Percentiles rank a stretch among this genome's conserved stretches.
Conservation (phyloP, 257 asterid species). For the Fraxinus excelsior region DNA sequence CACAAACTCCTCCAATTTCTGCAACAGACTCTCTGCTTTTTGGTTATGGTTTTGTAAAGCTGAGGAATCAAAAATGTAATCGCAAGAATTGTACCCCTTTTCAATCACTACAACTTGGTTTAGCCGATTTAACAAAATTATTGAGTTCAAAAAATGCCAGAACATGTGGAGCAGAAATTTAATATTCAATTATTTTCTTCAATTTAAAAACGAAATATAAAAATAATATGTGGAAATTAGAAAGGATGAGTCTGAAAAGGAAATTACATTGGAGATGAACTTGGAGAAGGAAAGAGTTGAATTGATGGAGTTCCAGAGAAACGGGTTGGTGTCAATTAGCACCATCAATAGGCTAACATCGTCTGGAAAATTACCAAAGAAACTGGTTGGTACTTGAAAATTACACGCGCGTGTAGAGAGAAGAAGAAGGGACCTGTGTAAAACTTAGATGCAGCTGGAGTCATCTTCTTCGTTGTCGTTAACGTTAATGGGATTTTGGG, state of each 20-base stretch:
- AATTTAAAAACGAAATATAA: conserved; percentile 7
- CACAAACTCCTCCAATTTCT: conserved; percentile 73
- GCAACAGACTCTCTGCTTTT: conserved; percentile 68
- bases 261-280: conserved; percentile 74
- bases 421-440: conserved; percentile 42
- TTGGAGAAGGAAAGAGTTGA: conserved; percentile 59
- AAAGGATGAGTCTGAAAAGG: background rate
- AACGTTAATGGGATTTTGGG: background rate
- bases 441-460: conserved; percentile 50
- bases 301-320: conserved; percentile 75
- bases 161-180: conserved; percentile 42
- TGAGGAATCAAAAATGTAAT: conserved; percentile 73
- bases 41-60: conserved; percentile 45
- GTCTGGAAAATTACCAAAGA: conserved; percentile 45
- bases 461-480: conserved; percentile 32
- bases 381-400: background rate
- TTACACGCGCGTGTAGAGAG: background rate
- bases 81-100: conserved; percentile 72
- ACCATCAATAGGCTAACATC: conserved; percentile 92
- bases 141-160: conserved; percentile 79
- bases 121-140: conserved; percentile 70
- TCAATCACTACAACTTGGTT: conserved; percentile 90
- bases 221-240: background rate
- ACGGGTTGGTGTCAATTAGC: conserved; percentile 74
- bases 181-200: background rate